Conservation (phyloP, 176 grass and related monocot species). For the maize (Zea mays) region DNA sequence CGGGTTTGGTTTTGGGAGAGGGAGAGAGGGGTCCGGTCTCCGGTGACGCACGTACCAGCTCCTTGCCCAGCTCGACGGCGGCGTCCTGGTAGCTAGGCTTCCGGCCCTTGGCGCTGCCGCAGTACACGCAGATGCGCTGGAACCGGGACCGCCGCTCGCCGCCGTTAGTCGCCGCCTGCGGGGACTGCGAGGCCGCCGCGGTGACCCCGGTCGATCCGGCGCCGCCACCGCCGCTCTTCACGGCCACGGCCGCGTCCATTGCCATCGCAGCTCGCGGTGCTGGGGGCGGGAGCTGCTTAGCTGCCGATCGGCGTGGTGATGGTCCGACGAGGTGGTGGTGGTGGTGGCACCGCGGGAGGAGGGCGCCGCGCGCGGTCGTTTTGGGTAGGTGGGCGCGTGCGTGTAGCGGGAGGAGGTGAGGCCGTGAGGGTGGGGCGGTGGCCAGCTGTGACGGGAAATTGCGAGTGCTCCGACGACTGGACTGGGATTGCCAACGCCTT, state of each 20-base stretch:
- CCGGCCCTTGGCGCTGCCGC: conserved; percentile 72
- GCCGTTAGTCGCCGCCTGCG: conserved; percentile 14
- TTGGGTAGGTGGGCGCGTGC: conserved; percentile 40
- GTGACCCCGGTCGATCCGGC: background rate
- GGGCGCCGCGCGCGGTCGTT: background rate
- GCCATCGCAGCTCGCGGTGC: background rate
- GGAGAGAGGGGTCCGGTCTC: no score
- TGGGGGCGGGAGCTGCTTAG: background rate
- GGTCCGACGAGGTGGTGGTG: background rate
- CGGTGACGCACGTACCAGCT: conserved; percentile 52
- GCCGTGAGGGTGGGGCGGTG: background rate
- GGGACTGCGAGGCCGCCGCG: background rate
- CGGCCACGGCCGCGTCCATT: conserved; percentile 38
- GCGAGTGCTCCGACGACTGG: conserved; percentile 21
- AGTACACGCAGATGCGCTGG: conserved; percentile 83
- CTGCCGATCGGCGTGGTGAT: background rate
- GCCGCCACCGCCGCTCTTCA: conserved; percentile 26
- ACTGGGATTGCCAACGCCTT: background rate
- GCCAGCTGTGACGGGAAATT: conserved; percentile 12
- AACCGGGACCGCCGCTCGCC: conserved; percentile 66
- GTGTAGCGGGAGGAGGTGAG: background rate
- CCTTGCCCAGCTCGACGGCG: conserved; percentile 78
- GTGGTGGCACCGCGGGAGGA: background rate
- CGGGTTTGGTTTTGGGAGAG: no score
- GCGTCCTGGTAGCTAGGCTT: conserved; percentile 82